Evolutionary conservation across 345 rosid species (phyloP).

Genomic region (Populus pruinosa): DNA sequence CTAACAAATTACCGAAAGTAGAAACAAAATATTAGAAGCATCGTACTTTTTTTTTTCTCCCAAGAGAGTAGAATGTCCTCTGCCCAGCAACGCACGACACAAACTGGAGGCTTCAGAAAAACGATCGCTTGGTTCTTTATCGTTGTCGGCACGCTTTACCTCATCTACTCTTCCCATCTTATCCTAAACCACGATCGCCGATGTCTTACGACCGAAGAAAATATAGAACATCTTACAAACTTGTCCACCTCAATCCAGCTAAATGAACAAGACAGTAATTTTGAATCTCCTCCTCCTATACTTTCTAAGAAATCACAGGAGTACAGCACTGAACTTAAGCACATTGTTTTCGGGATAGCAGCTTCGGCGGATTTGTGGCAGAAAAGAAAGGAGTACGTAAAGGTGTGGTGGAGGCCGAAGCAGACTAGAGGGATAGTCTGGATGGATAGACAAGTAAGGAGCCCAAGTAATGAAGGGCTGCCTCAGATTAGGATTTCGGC

Average conservation of each 20-base stretch:
- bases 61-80: conserved; percentile 15
- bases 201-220: conserved; percentile 30
- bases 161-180: conserved; percentile 50
- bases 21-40: too few relatives aligned
- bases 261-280: conserved; percentile 2
- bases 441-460: conserved; percentile 54
- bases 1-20: background rate
- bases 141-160: conserved; percentile 39
- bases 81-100: conserved; percentile 28
- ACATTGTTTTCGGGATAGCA: conserved; percentile 72
- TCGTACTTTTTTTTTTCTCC: background rate
- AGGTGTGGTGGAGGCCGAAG: conserved; percentile 71
- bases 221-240: conserved; percentile 24
- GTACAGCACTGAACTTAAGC: conserved; percentile 50
- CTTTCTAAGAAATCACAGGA: conserved; percentile 15
- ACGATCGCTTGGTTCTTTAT: conserved; percentile 45
- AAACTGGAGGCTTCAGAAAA: conserved; percentile 23
- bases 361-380: conserved; percentile 70
- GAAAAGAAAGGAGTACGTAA: conserved; percentile 71
- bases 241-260: conserved; percentile 22
- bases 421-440: conserved; percentile 72
- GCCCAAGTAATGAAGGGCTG: conserved; percentile 37
- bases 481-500: conserved; percentile 62
- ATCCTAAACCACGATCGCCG: conserved; percentile 28
- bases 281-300: conserved; percentile 14